Evolutionary conservation across 2,329 filamentous ascomycete species (phyloP), one percentile per base, ranked within the genome.

Genomic region (Metarhizium brunneum): DNA sequence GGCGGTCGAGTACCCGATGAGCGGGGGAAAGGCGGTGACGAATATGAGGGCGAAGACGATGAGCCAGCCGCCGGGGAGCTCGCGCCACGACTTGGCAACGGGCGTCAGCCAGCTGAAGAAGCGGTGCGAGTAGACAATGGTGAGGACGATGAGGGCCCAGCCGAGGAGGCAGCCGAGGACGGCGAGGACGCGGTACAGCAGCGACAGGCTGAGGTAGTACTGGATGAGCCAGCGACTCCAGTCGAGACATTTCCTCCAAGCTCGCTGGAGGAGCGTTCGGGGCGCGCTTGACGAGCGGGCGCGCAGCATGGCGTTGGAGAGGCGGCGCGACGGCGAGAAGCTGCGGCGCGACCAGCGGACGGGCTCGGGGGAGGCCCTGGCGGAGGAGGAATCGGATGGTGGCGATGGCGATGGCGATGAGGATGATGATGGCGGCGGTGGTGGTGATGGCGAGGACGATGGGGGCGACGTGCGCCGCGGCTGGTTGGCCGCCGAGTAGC

Each of bases 1-100:
- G 63, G 86, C 85, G 1, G 87, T 89, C 58, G 86, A 89, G 76
- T 95, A 96, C 14, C 92, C 92, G 60, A 96, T 86, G 63, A 95
- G 71, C 2, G 92, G 92, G 20, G 92, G 92, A 69, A 96, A 95
- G 2, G 86, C 89, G 16, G 91, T 87, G 45, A 81, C 67, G 68
- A 92, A 90, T 40, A 88, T 86, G 63, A 89, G 74, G 36, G 81
- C 68, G 82, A 90, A 95, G 43, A 94, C 77, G 52, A 96, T 81
- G 57, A 81, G 75, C 77, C 83, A 94, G 47, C 90, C 92, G 53
- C 80, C 84, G 1, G 76, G 80, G 5, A 91, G 74, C 35, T 83
- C 79, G 65, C 90, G 83, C 91, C 91, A 96, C 60, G 81, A 80
- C 68, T 85, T 78, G 25, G 92, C 90, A 13, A 85, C 71, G 6